Evolutionary conservation across 1,139 yeast genomes (phyloP).

Genomic region (Ogataea hybrid): DNA sequence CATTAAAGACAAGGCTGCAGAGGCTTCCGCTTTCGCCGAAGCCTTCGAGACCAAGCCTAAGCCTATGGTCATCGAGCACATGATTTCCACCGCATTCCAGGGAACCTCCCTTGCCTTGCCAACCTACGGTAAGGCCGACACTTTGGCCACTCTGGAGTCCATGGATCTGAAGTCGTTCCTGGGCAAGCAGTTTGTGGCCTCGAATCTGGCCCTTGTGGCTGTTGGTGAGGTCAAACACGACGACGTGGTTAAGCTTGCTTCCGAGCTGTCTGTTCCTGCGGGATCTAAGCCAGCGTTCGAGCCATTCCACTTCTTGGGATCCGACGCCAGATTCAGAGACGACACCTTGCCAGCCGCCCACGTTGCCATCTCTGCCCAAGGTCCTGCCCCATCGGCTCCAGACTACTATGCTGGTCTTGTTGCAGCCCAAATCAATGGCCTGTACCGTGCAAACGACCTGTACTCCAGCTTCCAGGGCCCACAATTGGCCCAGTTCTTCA

Average conservation of each 20-base stretch:
- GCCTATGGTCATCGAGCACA: conserved; percentile 62
- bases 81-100: conserved; percentile 80
- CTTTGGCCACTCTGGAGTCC: conserved; percentile 53
- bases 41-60: conserved; percentile 47
- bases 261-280: conserved; percentile 44
- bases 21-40: conserved; percentile 38
- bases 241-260: conserved; percentile 61
- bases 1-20: conserved; percentile 28
- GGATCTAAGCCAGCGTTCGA: conserved; percentile 55
- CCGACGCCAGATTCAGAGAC: conserved; percentile 84
- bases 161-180: conserved; percentile 59
- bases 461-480: conserved; percentile 71
- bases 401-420: conserved; percentile 69
- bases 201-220: conserved; percentile 69
- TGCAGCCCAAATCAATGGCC: conserved; percentile 69
- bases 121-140: conserved; percentile 66
- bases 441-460: conserved; percentile 53
- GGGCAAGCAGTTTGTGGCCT: conserved; percentile 53
- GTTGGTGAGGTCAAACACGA: conserved; percentile 73
- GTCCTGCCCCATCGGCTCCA: conserved; percentile 63
- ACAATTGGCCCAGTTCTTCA: conserved; percentile 73
- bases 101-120: conserved; percentile 79
- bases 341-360: conserved; percentile 81
- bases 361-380: conserved; percentile 69
- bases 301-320: conserved; percentile 70